Conservation (phyloP, 2,329 filamentous ascomycete genomes). For the Pyricularia grisea region DNA sequence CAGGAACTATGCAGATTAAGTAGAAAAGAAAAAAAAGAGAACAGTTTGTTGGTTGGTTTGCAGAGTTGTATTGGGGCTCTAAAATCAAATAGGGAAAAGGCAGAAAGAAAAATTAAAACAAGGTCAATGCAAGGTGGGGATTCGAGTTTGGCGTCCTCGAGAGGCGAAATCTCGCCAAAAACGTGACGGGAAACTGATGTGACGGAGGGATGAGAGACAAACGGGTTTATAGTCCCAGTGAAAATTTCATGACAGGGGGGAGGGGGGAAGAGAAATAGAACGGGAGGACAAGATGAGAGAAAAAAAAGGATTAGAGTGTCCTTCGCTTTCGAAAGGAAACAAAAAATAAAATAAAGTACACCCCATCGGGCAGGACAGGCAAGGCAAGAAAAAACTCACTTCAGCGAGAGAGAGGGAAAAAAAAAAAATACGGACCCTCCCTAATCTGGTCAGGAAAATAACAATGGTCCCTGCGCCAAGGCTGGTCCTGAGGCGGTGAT, state of each 20-base stretch:
- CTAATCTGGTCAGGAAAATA: constrained; percentile 1
- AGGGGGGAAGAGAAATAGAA: background rate
- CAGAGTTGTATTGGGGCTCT: background rate
- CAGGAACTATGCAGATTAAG: background rate
- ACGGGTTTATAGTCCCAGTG: background rate
- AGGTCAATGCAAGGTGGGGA: constrained; percentile 1
- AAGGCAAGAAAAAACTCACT: background rate
- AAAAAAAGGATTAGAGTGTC: background rate
- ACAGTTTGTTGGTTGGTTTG: background rate
- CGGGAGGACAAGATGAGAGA: background rate
- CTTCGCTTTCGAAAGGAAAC: background rate
- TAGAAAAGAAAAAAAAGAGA: background rate
- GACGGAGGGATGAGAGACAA: background rate
- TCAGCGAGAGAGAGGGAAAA: background rate
- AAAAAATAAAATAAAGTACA: background rate
- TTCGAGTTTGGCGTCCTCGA: background rate
- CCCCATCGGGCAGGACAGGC: background rate
- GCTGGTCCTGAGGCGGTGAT: background rate
- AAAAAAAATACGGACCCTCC: background rate
- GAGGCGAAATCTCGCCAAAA: background rate
- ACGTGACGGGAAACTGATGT: background rate
- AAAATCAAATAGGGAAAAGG: background rate
- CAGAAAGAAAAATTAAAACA: constrained; percentile 1
- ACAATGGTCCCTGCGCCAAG: background rate
- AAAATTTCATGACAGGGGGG: background rate